phyloP scores from a whole-genome alignment of 495 filamentous ascomycete species.

The Daldinia childiae region DNA sequence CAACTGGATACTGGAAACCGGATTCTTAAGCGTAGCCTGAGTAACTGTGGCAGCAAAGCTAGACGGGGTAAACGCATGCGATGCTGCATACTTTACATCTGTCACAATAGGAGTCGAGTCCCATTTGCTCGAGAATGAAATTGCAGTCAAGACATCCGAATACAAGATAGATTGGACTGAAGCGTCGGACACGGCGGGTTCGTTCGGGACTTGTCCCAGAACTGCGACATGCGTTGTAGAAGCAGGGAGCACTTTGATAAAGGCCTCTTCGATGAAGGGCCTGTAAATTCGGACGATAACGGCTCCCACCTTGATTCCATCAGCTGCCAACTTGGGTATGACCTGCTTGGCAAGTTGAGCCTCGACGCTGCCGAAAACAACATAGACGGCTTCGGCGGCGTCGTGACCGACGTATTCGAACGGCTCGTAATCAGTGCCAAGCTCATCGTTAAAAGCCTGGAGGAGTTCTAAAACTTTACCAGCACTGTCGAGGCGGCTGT shows the following conservation, averaged over 20 bases:
- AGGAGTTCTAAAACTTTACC: slow-evolving; percentile 79
- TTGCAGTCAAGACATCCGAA: slow-evolving; percentile 84
- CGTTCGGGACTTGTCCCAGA: slow-evolving; percentile 66
- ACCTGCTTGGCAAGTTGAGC: slow-evolving; percentile 86
- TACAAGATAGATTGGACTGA: slow-evolving; percentile 84
- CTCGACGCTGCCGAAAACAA: slow-evolving; percentile 92
- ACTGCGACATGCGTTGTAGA: slow-evolving; percentile 77
- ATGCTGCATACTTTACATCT: slow-evolving; percentile 90
- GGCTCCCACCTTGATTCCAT: slow-evolving; percentile 81
- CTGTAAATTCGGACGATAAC: slow-evolving; percentile 92
- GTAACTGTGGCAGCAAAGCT: slow-evolving; percentile 65
- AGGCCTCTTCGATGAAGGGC: slow-evolving; percentile 93
- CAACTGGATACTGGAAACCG: slow-evolving; percentile 60
- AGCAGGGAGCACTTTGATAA: slow-evolving; percentile 79
- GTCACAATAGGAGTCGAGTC: slow-evolving; percentile 66
- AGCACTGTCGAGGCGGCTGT: slow-evolving; percentile 76
- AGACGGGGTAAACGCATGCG: slow-evolving; percentile 82
- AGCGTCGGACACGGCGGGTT: slow-evolving; percentile 68
- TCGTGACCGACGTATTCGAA: slow-evolving; percentile 96
- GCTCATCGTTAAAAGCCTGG: slow-evolving; percentile 85
- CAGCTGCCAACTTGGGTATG: slow-evolving; percentile 72
- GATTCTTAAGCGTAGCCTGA: slow-evolving; percentile 69
- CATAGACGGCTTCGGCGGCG: slow-evolving; percentile 78
- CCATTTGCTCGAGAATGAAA: slow-evolving; percentile 78
- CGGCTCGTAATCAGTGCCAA: slow-evolving; percentile 88